Evolutionary conservation across 1,139 yeast genomes (phyloP), one percentile per base, ranked within the genome.

Genomic region (Saccharomyces hybrid): DNA sequence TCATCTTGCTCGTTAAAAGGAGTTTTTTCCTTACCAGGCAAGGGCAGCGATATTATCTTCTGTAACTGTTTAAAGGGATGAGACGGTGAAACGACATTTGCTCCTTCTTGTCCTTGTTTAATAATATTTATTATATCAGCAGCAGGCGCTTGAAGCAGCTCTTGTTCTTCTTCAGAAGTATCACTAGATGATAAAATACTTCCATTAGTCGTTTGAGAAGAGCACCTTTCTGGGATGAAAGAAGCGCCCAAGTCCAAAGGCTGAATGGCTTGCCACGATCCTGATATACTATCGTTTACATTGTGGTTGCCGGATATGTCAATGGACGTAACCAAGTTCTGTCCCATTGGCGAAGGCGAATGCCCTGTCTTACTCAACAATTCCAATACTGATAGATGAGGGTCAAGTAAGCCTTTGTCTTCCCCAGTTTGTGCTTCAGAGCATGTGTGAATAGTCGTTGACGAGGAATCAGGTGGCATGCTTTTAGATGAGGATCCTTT

Each of bases 151-250:
- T 29, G 14, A 6, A n/a, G 32, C 38, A 26, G 9, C 14, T 46
- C 32, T 41, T 52, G 46, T 16, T 67, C 71, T 52, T 66, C 71
- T 46, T 64, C 69, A 5, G 71, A 66, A 3, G 69, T 66, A 51
- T 66, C 70, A 31, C 67, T 63, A 3, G 71, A 67, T 2, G 69
- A 65, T 28, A 67, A 52, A 8, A 65, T 57, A 6, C 67, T 66
- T 5, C 56, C 61, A 19, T 58, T 62, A 34, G 56, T 60, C 7
- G 64, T 52, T 44, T 60, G 60, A 5, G 60, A 56, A 8, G 60
- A 47, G 23, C 56, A 46, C 44, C 62, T 46, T 51, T 60, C 55
- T 9, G 58, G 51, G 47, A 53, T 53, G 34, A 54, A 53, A 52
- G 57, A 55, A 48, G 57, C 31, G 53, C 49, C 53, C 28, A 60